A percentile compares a stretch with the other conserved stretches of the same genome.
Conservation (phyloP, 1,284 basidiomycete species). For the Cutaneotrichosporon curvatum region DNA sequence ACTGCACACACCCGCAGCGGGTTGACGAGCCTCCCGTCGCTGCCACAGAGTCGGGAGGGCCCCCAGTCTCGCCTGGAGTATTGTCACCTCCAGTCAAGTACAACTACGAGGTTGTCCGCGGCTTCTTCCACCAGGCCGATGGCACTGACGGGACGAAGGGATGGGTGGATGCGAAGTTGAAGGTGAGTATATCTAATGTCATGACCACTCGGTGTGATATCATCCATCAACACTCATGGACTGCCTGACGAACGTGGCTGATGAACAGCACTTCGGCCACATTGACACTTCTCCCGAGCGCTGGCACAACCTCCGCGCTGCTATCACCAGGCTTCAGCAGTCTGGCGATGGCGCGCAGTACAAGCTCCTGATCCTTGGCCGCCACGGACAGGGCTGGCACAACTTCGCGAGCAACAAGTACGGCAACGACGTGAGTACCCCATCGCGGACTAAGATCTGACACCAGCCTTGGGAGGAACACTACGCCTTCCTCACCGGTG, state of each 20-base stretch:
- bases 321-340: conserved; percentile 29
- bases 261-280: conserved; percentile 34
- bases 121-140: conserved; percentile 36
- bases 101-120: conserved; percentile 33
- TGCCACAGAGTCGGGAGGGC: conserved; percentile 31
- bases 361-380: conserved; percentile 44
- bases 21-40: conserved; percentile 35
- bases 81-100: conserved; percentile 26
- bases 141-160: too few relatives aligned
- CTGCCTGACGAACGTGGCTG: too few relatives aligned
- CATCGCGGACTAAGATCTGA: neutral
- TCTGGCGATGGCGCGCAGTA: conserved; percentile 36
- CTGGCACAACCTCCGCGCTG: conserved; percentile 36
- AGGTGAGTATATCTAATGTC: too few relatives aligned
- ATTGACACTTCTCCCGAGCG: conserved; percentile 33
- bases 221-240: too few relatives aligned
- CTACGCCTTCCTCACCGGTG: conserved; percentile 63
- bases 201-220: too few relatives aligned
- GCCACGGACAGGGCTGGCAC: conserved; percentile 46
- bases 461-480: conserved; percentile 48
- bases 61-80: conserved; percentile 19
- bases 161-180: too few relatives aligned
- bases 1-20: neutral
- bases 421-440: conserved; percentile 52
- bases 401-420: conserved; percentile 61